Base-by-base conservation (phyloP, 352 stramenopile genomes). In the Phytophthora fragariaefolia region DNA sequence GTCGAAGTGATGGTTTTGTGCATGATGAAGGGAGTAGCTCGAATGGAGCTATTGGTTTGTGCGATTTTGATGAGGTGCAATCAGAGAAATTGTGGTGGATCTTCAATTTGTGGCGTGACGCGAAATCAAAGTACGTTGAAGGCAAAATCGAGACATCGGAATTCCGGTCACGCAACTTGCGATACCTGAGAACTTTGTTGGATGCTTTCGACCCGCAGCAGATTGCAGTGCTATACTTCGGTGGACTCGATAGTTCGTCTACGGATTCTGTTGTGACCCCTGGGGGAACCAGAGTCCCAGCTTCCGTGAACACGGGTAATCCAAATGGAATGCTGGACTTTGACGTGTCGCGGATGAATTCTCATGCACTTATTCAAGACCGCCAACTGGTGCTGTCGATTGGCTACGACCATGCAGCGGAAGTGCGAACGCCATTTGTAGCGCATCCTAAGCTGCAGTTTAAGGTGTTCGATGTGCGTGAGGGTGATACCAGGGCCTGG, bases 71-170 rank as follows among this genome's bases (percentile, higher is more conserved):
- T 27, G 84, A 92, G 61, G 79, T 87, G n/a, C 86, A 93, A 61
- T 92, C 83, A 2, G 86, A 92, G 64, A 83, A 80, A 34, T 61
- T 95, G 17, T 93, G 86, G 83, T 93, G 83, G 82, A 89, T 95
- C 15, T 95, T 95, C 38, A 93, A 92, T 32, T 28, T 79, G 27
- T 95, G 84, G 84, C 72, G 69, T 10, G 74, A 85, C 38, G 76
- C 77, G 1, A 90, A 90, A 43, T 60, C 68, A 10, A 92, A 90
- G 64, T 95, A 91, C 63, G 76, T 83, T 8, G 83, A 74, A 6
- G 82, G 86, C 20, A 95, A 95, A 52, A 77, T 87, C 20, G 86
- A 93, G 36, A 80, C 85, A 27, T 80, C 78, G 0, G 76, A 82
- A 20, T 90, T 92, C 42, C 77, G 83, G 15, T 81, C 85, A 27